Evolutionary conservation across 1,284 basidiomycete species (phyloP).

Genomic region (Schizopora paradoxa): DNA sequence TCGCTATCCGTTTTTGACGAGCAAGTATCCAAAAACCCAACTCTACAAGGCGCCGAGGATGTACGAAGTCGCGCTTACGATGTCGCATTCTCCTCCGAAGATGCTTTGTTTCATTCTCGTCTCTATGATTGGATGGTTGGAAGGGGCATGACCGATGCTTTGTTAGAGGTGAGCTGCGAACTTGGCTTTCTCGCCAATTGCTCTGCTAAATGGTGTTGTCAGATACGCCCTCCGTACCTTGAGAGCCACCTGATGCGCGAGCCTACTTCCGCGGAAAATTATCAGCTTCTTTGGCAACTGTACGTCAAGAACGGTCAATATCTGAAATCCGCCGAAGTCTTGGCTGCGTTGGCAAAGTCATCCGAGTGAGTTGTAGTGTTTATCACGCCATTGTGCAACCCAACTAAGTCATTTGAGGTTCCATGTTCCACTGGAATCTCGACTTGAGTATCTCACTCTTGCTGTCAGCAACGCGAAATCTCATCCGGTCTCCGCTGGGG

Average conservation of each 20-base stretch:
- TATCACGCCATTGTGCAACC: conserved; percentile 4
- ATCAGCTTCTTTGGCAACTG: conserved; percentile 93
- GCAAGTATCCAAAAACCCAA: conserved; percentile 34
- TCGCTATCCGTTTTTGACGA: conserved; percentile 80
- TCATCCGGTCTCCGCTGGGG: conserved; percentile 71
- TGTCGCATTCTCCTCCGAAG: conserved; percentile 77
- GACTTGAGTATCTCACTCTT: conserved; percentile 87
- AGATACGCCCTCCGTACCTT: conserved; percentile 81
- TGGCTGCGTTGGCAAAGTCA: conserved; percentile 85
- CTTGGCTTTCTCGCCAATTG: conserved; percentile 5
- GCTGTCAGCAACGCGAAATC: conserved; percentile 96
- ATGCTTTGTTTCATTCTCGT: conserved; percentile 92
- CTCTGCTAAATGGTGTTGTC: conserved; percentile 12
- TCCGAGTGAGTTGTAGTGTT: conserved; percentile 51
- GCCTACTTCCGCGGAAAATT: conserved; percentile 77
- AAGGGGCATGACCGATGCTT: conserved; percentile 77
- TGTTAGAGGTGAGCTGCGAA: conserved; percentile 68
- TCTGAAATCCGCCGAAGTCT: conserved; percentile 80
- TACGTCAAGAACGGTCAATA: conserved; percentile 90
- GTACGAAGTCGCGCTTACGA: conserved; percentile 73
- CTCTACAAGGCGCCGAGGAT: conserved; percentile 51
- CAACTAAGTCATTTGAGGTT: conserved; percentile 43
- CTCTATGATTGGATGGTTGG: conserved; percentile 92
- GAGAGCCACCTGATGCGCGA: conserved; percentile 84
- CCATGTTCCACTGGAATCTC: conserved; percentile 61